phyloP scores from a whole-genome alignment of 768 basidiomycete genomes.

The Imleria badia region DNA sequence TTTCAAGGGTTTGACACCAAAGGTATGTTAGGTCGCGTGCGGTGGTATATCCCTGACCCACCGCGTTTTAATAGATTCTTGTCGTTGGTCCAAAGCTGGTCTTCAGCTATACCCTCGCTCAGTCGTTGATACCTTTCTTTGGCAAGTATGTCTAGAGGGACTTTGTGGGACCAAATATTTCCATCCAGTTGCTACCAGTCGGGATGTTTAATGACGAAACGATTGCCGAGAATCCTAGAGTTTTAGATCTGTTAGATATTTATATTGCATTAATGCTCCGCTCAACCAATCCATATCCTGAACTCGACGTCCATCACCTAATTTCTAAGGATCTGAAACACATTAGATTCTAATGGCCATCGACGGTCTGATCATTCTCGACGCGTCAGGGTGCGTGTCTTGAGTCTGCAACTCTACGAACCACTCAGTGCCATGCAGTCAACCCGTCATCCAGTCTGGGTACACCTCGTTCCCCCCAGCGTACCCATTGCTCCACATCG shows the following conservation, averaged over 20 bases:
- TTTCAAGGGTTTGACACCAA: conserved; percentile 97
- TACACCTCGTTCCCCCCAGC: conserved; percentile 76
- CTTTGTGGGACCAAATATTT: neutral
- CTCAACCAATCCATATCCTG: neutral
- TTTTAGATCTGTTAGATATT: conserved; percentile 11
- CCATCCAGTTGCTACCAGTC: neutral
- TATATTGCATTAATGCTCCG: conserved; percentile 7
- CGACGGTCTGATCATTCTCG: conserved; percentile 80
- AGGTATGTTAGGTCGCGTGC: conserved; percentile 49
- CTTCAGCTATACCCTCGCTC: conserved; percentile 97
- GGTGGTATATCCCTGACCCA: conserved; percentile 7
- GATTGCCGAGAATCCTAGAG: conserved; percentile 3
- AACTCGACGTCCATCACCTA: neutral
- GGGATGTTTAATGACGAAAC: neutral
- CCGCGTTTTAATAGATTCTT: conserved; percentile 57
- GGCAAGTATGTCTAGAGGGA: conserved; percentile 69
- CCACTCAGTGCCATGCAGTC: conserved; percentile 36
- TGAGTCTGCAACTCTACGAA: neutral
- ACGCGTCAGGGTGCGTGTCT: conserved; percentile 62
- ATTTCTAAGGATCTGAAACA: neutral
- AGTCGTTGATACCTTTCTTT: conserved; percentile 92
- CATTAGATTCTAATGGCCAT: conserved; percentile 53
- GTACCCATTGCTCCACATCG: conserved; percentile 84
- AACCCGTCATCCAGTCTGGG: conserved; percentile 86
- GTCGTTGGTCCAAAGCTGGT: conserved; percentile 98